Evolutionary conservation across 73 alveolate species (phyloP), one percentile per base, ranked within the genome.

Genomic region (Paraurostyla sp.): DNA sequence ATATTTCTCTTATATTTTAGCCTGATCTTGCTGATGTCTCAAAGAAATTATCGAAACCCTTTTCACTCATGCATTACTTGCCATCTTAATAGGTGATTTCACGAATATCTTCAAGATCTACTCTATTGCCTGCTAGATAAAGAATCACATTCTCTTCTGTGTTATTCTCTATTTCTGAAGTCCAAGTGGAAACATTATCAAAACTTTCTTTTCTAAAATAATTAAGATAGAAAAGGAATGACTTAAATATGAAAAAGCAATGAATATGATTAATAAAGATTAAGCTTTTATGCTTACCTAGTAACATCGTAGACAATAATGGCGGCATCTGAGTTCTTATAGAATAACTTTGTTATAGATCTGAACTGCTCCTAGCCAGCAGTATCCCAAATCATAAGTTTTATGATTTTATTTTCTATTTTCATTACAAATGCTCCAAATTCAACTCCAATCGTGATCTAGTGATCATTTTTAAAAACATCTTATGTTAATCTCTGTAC

Each of bases 321-420:
- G 23, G 98, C 99, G 11, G 98, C 98, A 50, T 96, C 97, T 43
- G 99, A 96, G 23, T 94, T 89, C 88, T 97, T 93, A 92, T 97
- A 97, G 91, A 96, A 97, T 18, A 95, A 71, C 73, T 97, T 81
- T 22, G 99, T 97, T 57, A 97, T 87, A 35, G 97, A 80, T 87
- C 96, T 96, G 82, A 98, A 98, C 52, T 93, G 87, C 93, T 98
- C 99, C 60, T 96, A 96, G 9, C 99, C 99, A 0, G 99, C 99
- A 7, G 99, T 98, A 91, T 98, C 99, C 99, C 99, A 98, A 30
- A 98, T 91, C 73, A 94, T 78, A 49, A 98, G 80, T 83, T 96
- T 98, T 40, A 94, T 92, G 32, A 80, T 51, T 27, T 83, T 75
- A 36, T 84, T 90, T 22, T 92, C 92, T 49, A 96, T 85, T 73